Evolutionary conservation across 2,329 filamentous ascomycete species (phyloP).

Genomic region (Ascochyta pisi): DNA sequence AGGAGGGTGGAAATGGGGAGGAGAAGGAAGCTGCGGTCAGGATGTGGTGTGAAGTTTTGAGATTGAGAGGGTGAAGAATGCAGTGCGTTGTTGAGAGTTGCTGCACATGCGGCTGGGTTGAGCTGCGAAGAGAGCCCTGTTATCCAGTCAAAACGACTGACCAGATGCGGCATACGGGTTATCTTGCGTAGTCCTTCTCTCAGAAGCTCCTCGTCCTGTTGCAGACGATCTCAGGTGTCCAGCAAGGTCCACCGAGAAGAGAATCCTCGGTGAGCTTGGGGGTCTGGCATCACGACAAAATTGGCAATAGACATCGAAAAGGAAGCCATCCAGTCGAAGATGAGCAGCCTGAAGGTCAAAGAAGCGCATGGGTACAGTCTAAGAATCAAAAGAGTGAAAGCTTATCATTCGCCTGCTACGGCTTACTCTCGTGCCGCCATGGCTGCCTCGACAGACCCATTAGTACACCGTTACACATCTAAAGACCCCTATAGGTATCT

Average conservation of each 20-base stretch:
- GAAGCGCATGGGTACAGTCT: background rate
- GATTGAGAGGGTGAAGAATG: constrained; percentile 30
- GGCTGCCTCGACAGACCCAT: constrained; percentile 5
- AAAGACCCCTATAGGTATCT: constrained; percentile 32
- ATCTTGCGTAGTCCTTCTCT: background rate
- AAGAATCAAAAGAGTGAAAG: constrained; percentile 1
- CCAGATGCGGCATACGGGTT: background rate
- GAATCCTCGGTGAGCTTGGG: no score
- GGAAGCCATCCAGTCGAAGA: background rate
- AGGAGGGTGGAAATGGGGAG: constrained; percentile 1
- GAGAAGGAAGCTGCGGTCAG: constrained; percentile 33
- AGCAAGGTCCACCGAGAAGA: no score
- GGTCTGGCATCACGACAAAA: no score
- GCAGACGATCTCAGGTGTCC: background rate
- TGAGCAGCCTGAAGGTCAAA: background rate
- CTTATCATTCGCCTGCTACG: constrained; percentile 2
- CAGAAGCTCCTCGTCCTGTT: background rate
- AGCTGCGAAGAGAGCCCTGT: background rate
- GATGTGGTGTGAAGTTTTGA: constrained; percentile 46
- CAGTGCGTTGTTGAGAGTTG: background rate
- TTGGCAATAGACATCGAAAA: background rate
- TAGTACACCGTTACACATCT: constrained; percentile 12
- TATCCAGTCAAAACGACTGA: background rate
- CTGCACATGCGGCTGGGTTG: background rate
- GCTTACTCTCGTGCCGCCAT: background rate